A percentile compares a stretch with the other conserved stretches of the same genome.
phyloP scores from a whole-genome alignment of 805 yeast species.

The Monosporozyma yasuniensis region DNA sequence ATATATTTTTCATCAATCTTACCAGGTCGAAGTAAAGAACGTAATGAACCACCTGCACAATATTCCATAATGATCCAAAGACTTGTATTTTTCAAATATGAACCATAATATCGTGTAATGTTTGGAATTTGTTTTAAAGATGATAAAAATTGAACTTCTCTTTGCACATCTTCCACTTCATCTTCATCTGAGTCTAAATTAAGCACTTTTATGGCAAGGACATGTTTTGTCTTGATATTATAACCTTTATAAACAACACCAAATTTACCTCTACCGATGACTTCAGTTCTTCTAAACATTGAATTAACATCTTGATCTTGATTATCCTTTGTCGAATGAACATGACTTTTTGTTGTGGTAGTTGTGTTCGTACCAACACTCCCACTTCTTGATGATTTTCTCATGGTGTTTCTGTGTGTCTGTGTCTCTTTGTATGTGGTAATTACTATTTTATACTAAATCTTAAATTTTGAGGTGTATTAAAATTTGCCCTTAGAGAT shows the following conservation, averaged over 20 bases:
- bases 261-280: slow-evolving; percentile 92
- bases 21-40: slow-evolving; percentile 82
- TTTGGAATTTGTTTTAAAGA: slow-evolving; percentile 81
- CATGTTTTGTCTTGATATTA: slow-evolving; percentile 56
- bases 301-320: slow-evolving; percentile 25
- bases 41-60: slow-evolving; percentile 91
- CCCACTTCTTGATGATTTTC: neutral
- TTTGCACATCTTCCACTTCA: slow-evolving; percentile 90
- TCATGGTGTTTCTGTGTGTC: neutral
- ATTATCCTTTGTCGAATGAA: neutral
- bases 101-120: slow-evolving; percentile 86
- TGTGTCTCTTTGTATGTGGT: neutral
- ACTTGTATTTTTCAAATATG: slow-evolving; percentile 78
- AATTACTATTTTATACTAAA: neutral
- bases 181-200: slow-evolving; percentile 89
- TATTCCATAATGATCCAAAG: slow-evolving; percentile 97
- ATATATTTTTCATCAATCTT: slow-evolving; percentile 75
- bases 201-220: slow-evolving; percentile 87
- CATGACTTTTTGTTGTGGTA: neutral
- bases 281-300: slow-evolving; percentile 71
- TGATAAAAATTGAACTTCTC: slow-evolving; percentile 78
- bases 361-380: neutral
- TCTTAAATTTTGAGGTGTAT: neutral
- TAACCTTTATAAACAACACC: slow-evolving; percentile 92
- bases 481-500: neutral